phyloP scores from a whole-genome alignment of 352 stramenopile genomes.

The Pythium brassicae region DNA sequence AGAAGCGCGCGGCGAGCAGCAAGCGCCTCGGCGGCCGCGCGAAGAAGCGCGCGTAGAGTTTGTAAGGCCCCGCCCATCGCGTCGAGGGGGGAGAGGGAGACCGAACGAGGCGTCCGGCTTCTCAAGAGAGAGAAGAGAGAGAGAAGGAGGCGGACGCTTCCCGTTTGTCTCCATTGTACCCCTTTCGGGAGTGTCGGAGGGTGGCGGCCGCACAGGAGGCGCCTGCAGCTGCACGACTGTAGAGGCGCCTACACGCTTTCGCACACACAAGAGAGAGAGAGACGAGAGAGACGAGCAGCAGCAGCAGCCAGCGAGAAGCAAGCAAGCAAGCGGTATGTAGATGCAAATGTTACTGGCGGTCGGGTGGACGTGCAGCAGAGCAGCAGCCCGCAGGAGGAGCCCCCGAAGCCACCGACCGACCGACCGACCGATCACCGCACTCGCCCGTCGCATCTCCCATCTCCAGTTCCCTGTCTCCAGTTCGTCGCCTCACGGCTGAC shows the following conservation, averaged over 20 bases:
- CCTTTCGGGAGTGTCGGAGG: background rate
- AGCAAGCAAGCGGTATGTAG: too few relatives aligned
- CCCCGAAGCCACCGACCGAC: too few relatives aligned
- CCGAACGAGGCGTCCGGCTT: background rate
- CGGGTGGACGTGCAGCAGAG: too few relatives aligned
- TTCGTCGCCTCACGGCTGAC: constrained; percentile 23
- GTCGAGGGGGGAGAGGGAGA: background rate
- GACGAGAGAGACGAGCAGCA: background rate
- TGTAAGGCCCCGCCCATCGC: constrained; percentile 10
- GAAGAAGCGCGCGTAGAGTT: constrained; percentile 20
- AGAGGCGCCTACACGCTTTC: background rate
- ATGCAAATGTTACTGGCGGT: too few relatives aligned
- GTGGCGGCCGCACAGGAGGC: background rate
- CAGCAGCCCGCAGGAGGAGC: too few relatives aligned
- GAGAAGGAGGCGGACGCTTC: background rate
- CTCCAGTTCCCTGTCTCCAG: background rate
- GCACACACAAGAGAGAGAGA: background rate
- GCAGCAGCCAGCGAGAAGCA: too few relatives aligned
- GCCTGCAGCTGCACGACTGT: background rate
- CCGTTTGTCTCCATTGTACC: too few relatives aligned
- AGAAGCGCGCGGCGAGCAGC: constrained; percentile 14
- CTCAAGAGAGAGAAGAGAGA: background rate
- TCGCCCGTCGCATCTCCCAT: too few relatives aligned
- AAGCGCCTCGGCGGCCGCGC: constrained; percentile 11
- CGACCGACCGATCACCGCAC: background rate